Base-by-base conservation (phyloP, 179 eudicot species). In the Spinacia oleracea region DNA sequence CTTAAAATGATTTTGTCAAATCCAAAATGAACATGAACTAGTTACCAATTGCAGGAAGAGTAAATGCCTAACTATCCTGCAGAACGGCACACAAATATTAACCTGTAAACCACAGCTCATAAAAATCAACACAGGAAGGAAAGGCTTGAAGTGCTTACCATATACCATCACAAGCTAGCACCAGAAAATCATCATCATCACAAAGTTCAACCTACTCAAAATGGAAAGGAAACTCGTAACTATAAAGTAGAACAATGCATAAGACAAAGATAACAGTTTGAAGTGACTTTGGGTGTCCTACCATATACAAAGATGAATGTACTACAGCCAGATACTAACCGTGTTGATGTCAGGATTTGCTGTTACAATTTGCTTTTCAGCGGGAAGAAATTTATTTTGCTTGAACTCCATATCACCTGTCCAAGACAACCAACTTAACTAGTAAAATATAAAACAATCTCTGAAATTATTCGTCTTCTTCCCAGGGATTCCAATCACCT, bases 151-250 rank as follows among this genome's bases (percentile, higher is more conserved):
- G 74, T 65, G 78, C 92, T 74, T 88, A 96, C 99, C 99, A 96
- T 65, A 96, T 91, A 51, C 99, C 99, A 82, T 96, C 99, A 78
- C 99, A 96, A 62, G 99, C 99, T 77, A 96, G 90, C 84, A 93
- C 97, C 9, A 96, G 73, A 83, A 96, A 96, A 32, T 96, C 99
- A 83, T 96, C 99, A 77, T 93, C 93, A 31, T 87, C 96, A 81
- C 97, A 90, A 77, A 96, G 97, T 81, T 93, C 98, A 81, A 96
- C 95, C 99, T 90, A 81, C 51, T 81, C 59, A 71, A 12, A 9
- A 62, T 9, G 70, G 72, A 42, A 70, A n/a, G 43, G 59, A 77
- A 75, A 25, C 23, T 18, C 38, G 9, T 27, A 51, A 34, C 16
- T 16, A 29, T 31, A 27, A 12, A 27, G 6, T 48, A 53, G 55